Evolutionary conservation across 139 green algal genomes (phyloP), one percentile per base, ranked within the genome.

Genomic region (Micractinium sp.): DNA sequence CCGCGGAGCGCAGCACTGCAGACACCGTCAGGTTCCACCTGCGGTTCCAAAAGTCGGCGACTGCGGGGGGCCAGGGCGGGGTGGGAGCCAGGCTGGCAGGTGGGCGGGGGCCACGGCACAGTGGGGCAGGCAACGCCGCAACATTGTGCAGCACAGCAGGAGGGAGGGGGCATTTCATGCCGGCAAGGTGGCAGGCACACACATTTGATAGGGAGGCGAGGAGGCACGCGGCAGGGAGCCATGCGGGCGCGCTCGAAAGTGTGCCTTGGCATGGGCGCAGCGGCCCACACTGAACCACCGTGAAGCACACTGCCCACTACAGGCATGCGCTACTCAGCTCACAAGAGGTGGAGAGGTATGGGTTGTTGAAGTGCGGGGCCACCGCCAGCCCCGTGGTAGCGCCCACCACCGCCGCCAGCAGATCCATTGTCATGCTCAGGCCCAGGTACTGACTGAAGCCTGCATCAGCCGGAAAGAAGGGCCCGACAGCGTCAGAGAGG

Each of bases 321-420:
- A 73, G 2, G 4, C 16, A 25, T 73, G 18, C 71, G 36, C 3
- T 2, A 38, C 14, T 1, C 7, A 22, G n/a, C 74, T 41, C 74
- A 80, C 74, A 33, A 14, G 74, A 80, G 2, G 35, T 53, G 4
- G 74, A 80, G 33, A 33, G n/a, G 18, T 80, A 80, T 1, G 74
- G 74, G 74, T 80, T 80, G 33, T 80, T 53, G 16, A 80, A 80
- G 22, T 33, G 33, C 1, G 74, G 74, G 14, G 33, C 33, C 16
- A 80, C 39, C n/a, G 74, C 74, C 74, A 91, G 88, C 38, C 88
- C 88, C n/a, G 88, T 83, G 27, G n/a, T 74, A 7, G 56, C 83
- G 66, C 82, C 83, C 38, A 91, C 33, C 22, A 81, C 33, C n/a
- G 39, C 69, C 25, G 71, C 88, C 67, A 85, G 53, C n/a, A 71